Conservation (phyloP, 106 monocot species). For the Dendrobium chrysotoxum region DNA sequence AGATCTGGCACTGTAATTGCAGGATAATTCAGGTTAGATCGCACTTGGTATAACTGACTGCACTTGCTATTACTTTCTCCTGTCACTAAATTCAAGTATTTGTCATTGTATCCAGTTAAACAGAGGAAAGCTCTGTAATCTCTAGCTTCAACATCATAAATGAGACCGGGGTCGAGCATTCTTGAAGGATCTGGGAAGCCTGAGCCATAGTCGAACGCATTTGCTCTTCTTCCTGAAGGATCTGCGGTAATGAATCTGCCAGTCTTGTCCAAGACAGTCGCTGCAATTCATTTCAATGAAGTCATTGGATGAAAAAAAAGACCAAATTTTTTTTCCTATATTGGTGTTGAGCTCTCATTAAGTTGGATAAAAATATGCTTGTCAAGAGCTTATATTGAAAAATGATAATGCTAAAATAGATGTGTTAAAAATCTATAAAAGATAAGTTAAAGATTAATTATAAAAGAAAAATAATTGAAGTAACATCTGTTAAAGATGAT, state of each 20-base stretch:
- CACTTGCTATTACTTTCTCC: constrained; percentile 45
- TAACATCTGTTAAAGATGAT: too few relatives aligned
- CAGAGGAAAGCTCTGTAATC: constrained; percentile 80
- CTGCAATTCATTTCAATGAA: constrained; percentile 29
- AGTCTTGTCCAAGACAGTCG: constrained; percentile 47
- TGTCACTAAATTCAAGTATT: constrained; percentile 39
- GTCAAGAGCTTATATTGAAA: too few relatives aligned
- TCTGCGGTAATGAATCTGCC: constrained; percentile 42
- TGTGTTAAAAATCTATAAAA: too few relatives aligned
- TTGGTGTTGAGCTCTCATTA: too few relatives aligned
- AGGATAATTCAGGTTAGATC: constrained; percentile 65
- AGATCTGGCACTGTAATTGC: constrained; percentile 57
- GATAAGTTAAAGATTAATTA: too few relatives aligned
- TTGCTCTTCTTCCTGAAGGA: constrained; percentile 48
- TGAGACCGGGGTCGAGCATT: constrained; percentile 56
- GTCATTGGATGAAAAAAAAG: too few relatives aligned
- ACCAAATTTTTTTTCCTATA: too few relatives aligned
- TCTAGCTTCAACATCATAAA: constrained; percentile 45
- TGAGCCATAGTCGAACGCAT: constrained; percentile 66
- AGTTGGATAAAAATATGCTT: too few relatives aligned
- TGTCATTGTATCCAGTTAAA: constrained; percentile 47
- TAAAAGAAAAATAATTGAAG: too few relatives aligned
- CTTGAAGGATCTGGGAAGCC: constrained; percentile 54
- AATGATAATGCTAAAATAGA: too few relatives aligned
- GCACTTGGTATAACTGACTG: constrained; percentile 1